Evolutionary conservation across 129 eudicot species (phyloP).

Genomic region (Heracleum sosnowskyi): DNA sequence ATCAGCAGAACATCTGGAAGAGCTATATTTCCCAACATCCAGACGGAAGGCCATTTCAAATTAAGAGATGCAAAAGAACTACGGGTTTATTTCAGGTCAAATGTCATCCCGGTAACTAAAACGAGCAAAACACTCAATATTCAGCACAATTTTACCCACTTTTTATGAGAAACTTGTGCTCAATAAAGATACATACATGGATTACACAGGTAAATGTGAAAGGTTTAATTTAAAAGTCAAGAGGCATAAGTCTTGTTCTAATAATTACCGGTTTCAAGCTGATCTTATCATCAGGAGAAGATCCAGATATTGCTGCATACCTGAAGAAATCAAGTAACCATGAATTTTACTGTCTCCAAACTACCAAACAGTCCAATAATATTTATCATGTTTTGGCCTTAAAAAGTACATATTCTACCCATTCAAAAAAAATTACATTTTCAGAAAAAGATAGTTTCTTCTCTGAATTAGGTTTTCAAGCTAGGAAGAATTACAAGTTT

Average conservation of each 20-base stretch:
- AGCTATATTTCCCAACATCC: background rate
- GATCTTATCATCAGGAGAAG: slow-evolving; percentile 55
- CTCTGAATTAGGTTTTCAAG: background rate
- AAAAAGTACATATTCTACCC: background rate
- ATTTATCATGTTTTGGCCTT: background rate
- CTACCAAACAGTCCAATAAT: background rate
- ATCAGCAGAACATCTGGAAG: background rate
- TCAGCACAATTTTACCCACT: background rate
- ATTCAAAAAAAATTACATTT: background rate
- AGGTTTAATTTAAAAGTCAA: background rate
- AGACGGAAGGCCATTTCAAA: background rate
- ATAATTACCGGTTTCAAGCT: slow-evolving; percentile 57
- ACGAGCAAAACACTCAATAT: background rate
- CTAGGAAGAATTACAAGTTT: background rate
- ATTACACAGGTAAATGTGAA: background rate
- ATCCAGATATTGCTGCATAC: slow-evolving; percentile 89
- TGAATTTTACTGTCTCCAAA: background rate
- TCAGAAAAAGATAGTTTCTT: background rate
- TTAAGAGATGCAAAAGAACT: background rate
- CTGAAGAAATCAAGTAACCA: slow-evolving; percentile 33
- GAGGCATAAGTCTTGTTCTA: background rate
- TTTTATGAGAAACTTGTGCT: background rate
- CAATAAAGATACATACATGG: background rate
- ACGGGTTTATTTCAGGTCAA: background rate
- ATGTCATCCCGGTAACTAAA: background rate